Evolutionary conservation across 768 basidiomycete species (phyloP), one percentile per base, ranked within the genome.

Genomic region (Sporobolomyces roseus): DNA sequence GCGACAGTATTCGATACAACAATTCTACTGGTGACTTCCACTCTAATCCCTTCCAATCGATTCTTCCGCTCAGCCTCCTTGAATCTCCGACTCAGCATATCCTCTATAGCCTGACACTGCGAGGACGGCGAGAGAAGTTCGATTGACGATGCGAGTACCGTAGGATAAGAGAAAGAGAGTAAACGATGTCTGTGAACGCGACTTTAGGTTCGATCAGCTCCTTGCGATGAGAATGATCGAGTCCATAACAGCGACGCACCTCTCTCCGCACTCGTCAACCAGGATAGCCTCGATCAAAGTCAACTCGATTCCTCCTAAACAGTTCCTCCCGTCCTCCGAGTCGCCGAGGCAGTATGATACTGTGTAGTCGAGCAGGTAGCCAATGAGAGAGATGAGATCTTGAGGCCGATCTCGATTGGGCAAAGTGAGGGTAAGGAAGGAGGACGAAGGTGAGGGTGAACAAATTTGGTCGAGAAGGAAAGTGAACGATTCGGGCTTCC

Each of bases 361-460:
- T 1, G 56, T 23, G 14, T 71, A 71, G 25, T 71, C 70, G 43
- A 71, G 51, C 4, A 66, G 52, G 38, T 36, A 43, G 0, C 70
- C 70, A 17, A 63, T 61, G 19, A 63, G 25, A 2, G 50, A n/a
- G 5, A 71, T 50, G 17, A 64, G 33, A 29, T 17, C 32, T 41
- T 27, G 51, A 53, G 70, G 46, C 41, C 38, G 3, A 14, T 23
- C 14, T 4, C 45, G 30, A 1, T 49, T 3, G 35, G 27, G 29
- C n/a, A 10, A 33, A 55, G 14, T 9, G 52, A 66, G 56, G 17
- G 33, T 6, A 21, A 63, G 23, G 29, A 61, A 55, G 8, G 61
- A n/a, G 16, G 27, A 7, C 1, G 46, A 23, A 2, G 8, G 4
- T 5, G 33, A 21, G 25, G 27, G 19, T 1, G 29, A 30, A 35